Evolutionary conservation across 2,329 filamentous ascomycete genomes (phyloP).

Genomic region (Aspergillus sp.): DNA sequence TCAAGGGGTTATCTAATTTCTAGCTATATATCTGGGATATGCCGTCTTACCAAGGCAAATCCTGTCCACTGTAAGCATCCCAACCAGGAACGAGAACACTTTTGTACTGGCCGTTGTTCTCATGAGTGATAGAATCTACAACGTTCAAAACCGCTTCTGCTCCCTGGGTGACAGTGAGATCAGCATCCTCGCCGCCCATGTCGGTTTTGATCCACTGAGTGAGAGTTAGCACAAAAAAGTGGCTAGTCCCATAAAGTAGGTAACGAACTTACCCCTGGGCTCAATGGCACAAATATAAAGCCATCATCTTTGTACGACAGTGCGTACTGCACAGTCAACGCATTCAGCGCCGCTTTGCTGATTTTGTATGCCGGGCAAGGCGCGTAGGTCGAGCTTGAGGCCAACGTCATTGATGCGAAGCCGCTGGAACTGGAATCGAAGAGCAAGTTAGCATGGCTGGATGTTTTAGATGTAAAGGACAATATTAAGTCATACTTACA

Average conservation of each 20-base stretch:
- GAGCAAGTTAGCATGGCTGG: neutral
- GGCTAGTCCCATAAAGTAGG: too few relatives aligned
- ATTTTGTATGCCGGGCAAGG: constrained; percentile 44
- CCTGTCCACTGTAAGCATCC: constrained; percentile 38
- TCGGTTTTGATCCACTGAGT: constrained; percentile 49
- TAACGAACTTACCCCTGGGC: constrained; percentile 44
- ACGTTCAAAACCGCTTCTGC: constrained; percentile 44
- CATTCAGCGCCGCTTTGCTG: constrained; percentile 50
- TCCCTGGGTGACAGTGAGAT: constrained; percentile 43
- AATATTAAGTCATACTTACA: constrained; percentile 32
- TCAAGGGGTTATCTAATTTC: neutral
- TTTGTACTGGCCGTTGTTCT: constrained; percentile 50
- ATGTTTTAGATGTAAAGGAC: neutral
- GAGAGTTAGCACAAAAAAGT: neutral
- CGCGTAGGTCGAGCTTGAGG: constrained; percentile 14
- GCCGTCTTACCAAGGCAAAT: constrained; percentile 27
- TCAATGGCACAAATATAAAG: constrained; percentile 44
- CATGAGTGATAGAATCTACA: constrained; percentile 41
- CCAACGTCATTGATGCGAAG: constrained; percentile 42
- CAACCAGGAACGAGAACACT: constrained; percentile 42
- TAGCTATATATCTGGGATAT: neutral
- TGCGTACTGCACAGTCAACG: constrained; percentile 43
- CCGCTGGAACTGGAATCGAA: constrained; percentile 36
- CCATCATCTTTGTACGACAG: constrained; percentile 35
- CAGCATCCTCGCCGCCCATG: constrained; percentile 41